These are phyloP conservation scores for Eucalyptus rudis DNA, from an alignment of 345 rosid species.

Conservation along the genomic window DNA sequence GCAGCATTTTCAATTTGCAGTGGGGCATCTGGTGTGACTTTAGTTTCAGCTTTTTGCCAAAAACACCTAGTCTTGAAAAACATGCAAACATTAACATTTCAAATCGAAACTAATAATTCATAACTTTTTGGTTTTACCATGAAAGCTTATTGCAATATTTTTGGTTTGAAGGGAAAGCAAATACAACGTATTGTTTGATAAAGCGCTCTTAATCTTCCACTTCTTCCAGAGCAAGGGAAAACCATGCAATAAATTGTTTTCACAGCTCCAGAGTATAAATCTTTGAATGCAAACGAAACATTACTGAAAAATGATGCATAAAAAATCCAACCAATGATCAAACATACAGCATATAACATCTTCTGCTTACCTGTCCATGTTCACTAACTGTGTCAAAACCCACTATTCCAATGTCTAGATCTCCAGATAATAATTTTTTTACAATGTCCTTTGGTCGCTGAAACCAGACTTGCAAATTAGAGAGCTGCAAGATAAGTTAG, in stretches of 20 bases:
- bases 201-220: not conserved
- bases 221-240: not conserved
- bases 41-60: not conserved
- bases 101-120: not conserved
- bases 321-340: not conserved
- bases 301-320: not conserved
- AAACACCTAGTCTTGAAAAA: not conserved
- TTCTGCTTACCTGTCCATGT: slow-evolving; percentile 53
- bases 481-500: slow-evolving; percentile 23
- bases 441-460: slow-evolving; percentile 96
- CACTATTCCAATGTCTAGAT: slow-evolving; percentile 89
- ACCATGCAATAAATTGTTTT: not conserved
- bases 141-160: not conserved
- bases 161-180: not conserved
- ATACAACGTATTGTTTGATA: not conserved
- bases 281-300: not conserved
- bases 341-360: not conserved
- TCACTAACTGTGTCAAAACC: slow-evolving; percentile 86
- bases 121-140: not conserved
- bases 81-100: not conserved
- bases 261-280: not conserved
- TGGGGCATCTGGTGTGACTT: not conserved
- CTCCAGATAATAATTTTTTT: slow-evolving; percentile 77
- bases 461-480: slow-evolving; percentile 83
- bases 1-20: not conserved